A percentile compares a stretch with the other conserved stretches of the same genome.
phyloP scores from a whole-genome alignment of 2,329 filamentous ascomycete species.

The Clonostachys rosea region DNA sequence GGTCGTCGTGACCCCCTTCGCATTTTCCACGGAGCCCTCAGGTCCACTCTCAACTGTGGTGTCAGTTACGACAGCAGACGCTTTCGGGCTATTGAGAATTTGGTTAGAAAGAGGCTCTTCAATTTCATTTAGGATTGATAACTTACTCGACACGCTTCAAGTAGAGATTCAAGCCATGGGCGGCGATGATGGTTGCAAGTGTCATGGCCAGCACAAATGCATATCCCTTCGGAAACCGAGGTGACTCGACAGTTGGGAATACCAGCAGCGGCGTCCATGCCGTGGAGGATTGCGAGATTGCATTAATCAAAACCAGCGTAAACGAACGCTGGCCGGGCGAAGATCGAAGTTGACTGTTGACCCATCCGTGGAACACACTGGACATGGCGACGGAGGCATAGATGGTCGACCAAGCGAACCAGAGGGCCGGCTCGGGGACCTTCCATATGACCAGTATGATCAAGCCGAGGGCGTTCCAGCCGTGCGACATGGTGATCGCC shows the following conservation, averaged over 20 bases:
- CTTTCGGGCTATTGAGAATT: too few species aligned
- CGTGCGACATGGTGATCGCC: conserved; percentile 46
- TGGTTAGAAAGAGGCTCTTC: too few species aligned
- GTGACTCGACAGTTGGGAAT: conserved; percentile 39
- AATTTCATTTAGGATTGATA: neutral
- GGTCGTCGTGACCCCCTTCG: too few species aligned
- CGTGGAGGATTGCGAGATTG: conserved; percentile 47
- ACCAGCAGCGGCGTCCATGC: conserved; percentile 50
- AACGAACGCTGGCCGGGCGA: conserved; percentile 41
- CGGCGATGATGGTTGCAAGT: conserved; percentile 17
- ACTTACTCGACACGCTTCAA: conserved; percentile 14
- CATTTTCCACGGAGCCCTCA: too few species aligned
- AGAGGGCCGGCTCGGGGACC: conserved; percentile 36
- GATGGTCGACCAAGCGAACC: conserved; percentile 32
- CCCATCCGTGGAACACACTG: conserved; percentile 51
- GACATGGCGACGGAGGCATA: conserved; percentile 47
- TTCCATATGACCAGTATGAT: conserved; percentile 51
- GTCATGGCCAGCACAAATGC: conserved; percentile 26
- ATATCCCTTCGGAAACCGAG: conserved; percentile 35
- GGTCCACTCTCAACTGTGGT: too few species aligned
- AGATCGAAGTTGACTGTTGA: conserved; percentile 42
- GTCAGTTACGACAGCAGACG: too few species aligned
- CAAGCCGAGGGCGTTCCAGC: conserved; percentile 46
- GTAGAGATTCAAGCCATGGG: conserved; percentile 13
- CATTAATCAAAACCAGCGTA: conserved; percentile 44